Percentiles rank a stretch among this genome's conserved stretches.
Evolutionary conservation across 495 filamentous ascomycete species (phyloP).

Genomic region (Xanthoparmelia taractica): DNA sequence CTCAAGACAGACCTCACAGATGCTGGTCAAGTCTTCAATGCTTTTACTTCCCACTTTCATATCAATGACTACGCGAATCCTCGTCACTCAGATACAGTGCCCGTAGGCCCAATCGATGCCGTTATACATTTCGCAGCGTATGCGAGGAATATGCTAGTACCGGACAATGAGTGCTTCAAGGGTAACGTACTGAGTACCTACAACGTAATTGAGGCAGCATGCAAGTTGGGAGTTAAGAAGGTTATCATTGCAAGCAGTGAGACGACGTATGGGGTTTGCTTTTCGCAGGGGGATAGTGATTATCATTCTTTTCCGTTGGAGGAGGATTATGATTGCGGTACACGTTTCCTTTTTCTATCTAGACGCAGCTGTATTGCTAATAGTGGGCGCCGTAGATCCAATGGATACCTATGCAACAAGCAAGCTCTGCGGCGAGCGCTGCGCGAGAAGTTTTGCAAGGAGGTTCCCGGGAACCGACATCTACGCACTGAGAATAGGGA

Average conservation of each 20-base stretch:
- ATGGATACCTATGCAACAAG: slow-evolving; percentile 53
- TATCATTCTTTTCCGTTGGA: slow-evolving; percentile 50
- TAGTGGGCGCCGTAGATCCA: slow-evolving; percentile 27
- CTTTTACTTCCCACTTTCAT: slow-evolving; percentile 49
- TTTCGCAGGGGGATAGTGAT: slow-evolving; percentile 48
- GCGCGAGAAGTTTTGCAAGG: slow-evolving; percentile 47
- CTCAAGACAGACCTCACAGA: slow-evolving; percentile 52
- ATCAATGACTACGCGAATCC: slow-evolving; percentile 41
- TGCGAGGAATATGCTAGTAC: slow-evolving; percentile 53
- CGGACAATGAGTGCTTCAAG: slow-evolving; percentile 52
- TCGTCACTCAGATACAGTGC: slow-evolving; percentile 26
- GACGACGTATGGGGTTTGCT: slow-evolving; percentile 53
- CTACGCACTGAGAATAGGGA: slow-evolving; percentile 52
- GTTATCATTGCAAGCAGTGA: slow-evolving; percentile 51
- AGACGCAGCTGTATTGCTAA: neutral
- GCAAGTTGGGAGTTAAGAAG: slow-evolving; percentile 52
- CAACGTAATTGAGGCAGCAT: slow-evolving; percentile 57
- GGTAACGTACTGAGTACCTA: slow-evolving; percentile 47
- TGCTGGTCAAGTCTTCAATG: slow-evolving; percentile 52
- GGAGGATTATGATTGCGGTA: slow-evolving; percentile 42
- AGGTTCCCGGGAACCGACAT: slow-evolving; percentile 47
- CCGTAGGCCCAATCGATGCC: slow-evolving; percentile 42
- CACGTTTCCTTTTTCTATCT: neutral
- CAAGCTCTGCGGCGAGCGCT: slow-evolving; percentile 51
- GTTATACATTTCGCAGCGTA: slow-evolving; percentile 57